Conservation (phyloP, 2,329 filamentous ascomycete species). For the Eurotiales sp. region DNA sequence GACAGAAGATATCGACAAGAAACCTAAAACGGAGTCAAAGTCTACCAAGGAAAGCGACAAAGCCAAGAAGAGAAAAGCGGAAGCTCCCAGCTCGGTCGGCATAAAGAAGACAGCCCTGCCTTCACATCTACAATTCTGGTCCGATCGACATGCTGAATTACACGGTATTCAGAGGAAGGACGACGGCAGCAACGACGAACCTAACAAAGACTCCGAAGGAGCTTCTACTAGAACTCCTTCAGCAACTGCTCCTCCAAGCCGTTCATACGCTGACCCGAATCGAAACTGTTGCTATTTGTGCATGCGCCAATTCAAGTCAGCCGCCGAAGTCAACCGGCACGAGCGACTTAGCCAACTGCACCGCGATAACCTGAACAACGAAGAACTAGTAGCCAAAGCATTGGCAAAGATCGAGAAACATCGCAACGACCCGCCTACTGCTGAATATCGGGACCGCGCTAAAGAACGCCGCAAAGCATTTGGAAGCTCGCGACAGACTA, state of each 20-base stretch:
- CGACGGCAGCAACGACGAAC: slow-evolving; percentile 18
- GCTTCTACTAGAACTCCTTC: slow-evolving; percentile 13
- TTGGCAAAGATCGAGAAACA: slow-evolving; percentile 42
- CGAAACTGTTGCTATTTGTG: slow-evolving; percentile 61
- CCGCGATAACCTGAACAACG: slow-evolving; percentile 52
- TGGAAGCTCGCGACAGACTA: slow-evolving; percentile 29
- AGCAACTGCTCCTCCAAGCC: slow-evolving; percentile 38
- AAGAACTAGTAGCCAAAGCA: slow-evolving; percentile 41
- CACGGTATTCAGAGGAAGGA: slow-evolving; percentile 48
- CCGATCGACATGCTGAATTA: slow-evolving; percentile 65
- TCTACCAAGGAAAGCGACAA: slow-evolving; percentile 40
- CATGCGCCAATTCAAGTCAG: slow-evolving; percentile 54
- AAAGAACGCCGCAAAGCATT: slow-evolving; percentile 45
- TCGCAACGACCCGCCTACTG: slow-evolving; percentile 27
- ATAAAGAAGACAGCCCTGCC: slow-evolving; percentile 52
- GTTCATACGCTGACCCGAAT: slow-evolving; percentile 59
- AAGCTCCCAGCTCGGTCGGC: slow-evolving; percentile 30
- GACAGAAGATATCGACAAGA: slow-evolving; percentile 43
- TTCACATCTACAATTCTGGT: slow-evolving; percentile 68
- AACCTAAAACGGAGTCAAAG: slow-evolving; percentile 29
- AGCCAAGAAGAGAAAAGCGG: slow-evolving; percentile 46
- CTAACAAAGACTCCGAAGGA: slow-evolving; percentile 13
- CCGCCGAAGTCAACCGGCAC: slow-evolving; percentile 56
- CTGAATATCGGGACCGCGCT: slow-evolving; percentile 47
- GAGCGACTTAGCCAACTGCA: slow-evolving; percentile 58